phyloP scores from a whole-genome alignment of 2,329 filamentous ascomycete genomes.

The Talaromyces sp. region DNA sequence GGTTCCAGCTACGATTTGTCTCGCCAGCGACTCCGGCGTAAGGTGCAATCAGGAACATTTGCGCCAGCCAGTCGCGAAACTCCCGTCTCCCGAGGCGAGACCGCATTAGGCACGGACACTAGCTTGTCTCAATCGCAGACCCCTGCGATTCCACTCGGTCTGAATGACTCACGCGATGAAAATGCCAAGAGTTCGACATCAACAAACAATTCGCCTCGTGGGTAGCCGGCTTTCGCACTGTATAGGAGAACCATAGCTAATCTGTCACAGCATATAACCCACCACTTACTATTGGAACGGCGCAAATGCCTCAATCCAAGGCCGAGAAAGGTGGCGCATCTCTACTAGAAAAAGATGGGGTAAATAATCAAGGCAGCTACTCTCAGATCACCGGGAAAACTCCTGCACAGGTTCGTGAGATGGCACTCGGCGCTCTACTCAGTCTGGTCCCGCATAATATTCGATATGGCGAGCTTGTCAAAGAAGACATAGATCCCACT shows the following conservation, averaged over 20 bases:
- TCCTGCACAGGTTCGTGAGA: conserved; percentile 35
- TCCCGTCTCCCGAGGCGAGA: background rate
- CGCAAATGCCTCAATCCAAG: conserved; percentile 14
- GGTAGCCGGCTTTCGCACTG: background rate
- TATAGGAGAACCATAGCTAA: background rate
- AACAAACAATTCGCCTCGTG: background rate
- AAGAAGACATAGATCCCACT: conserved; percentile 63
- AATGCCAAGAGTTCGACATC: background rate
- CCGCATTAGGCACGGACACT: background rate
- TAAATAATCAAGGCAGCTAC: background rate
- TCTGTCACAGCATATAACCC: conserved; percentile 31
- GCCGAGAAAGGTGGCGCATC: background rate
- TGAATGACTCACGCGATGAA: background rate
- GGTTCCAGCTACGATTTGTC: conserved; percentile 49
- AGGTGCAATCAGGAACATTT: background rate
- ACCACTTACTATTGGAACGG: conserved; percentile 24
- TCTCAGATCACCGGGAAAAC: conserved; percentile 23
- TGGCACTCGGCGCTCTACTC: conserved; percentile 63
- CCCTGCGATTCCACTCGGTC: background rate
- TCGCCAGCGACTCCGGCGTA: background rate
- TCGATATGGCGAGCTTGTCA: conserved; percentile 65
- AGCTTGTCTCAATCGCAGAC: background rate
- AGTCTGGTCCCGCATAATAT: conserved; percentile 60
- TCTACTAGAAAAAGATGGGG: background rate
- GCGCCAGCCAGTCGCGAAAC: background rate